phyloP scores from a whole-genome alignment of 1,284 basidiomycete genomes.

The Pulchroboletus neoregius region DNA sequence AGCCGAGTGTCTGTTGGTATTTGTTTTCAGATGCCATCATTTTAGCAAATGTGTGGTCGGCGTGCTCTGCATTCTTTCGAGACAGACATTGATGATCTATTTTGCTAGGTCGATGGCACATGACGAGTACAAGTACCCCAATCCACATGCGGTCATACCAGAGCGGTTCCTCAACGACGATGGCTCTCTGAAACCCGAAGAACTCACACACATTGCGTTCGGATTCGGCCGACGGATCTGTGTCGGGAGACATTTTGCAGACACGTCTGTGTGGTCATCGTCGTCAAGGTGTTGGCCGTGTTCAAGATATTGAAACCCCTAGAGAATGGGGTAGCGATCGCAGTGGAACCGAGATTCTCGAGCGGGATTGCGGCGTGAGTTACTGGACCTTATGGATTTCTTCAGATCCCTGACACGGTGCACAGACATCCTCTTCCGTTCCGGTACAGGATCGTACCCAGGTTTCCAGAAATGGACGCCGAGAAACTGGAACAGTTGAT shows the following conservation, averaged over 20 bases:
- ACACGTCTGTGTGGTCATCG: conserved; percentile 12
- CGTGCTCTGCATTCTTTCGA: neutral
- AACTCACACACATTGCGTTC: conserved; percentile 2
- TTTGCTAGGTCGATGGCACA: conserved; percentile 14
- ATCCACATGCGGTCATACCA: conserved; percentile 8
- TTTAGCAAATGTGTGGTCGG: neutral
- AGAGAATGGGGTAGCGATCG: conserved; percentile 15
- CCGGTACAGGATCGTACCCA: conserved; percentile 2
- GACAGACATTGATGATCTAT: neutral
- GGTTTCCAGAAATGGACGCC: conserved; percentile 2
- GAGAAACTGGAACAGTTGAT: conserved; percentile 7
- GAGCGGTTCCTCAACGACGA: conserved; percentile 14
- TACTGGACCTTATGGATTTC: neutral
- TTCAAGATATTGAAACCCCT: conserved; percentile 8
- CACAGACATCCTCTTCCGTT: conserved; percentile 10
- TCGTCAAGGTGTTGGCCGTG: conserved; percentile 6
- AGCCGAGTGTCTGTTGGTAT: neutral
- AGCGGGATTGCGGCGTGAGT: conserved; percentile 11
- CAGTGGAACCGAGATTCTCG: conserved; percentile 4
- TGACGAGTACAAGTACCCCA: conserved; percentile 4
- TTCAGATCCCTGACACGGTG: too few species aligned
- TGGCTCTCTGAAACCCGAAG: conserved; percentile 7
- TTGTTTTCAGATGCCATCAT: neutral
- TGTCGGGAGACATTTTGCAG: conserved; percentile 11
- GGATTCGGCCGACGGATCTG: conserved; percentile 15